Evolutionary conservation across 345 rosid species (phyloP).

Genomic region (Eucalyptus leucophloia): DNA sequence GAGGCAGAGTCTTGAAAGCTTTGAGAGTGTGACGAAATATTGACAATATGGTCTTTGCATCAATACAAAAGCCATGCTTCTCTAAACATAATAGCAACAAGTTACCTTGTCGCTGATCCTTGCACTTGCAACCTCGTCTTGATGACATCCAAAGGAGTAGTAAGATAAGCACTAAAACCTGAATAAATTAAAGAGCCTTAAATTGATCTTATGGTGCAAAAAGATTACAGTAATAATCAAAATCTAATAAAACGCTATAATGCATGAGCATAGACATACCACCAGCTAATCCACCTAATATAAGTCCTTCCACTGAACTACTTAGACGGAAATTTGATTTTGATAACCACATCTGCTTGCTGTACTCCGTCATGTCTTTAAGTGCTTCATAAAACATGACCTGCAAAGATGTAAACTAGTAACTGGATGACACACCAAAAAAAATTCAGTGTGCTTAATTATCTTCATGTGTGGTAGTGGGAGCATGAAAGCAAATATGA

Average conservation of each 20-base stretch:
- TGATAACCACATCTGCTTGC: slow-evolving; percentile 38
- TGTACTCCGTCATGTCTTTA: slow-evolving; percentile 49
- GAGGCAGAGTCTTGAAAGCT: background rate
- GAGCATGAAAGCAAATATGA: background rate
- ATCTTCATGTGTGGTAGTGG: background rate
- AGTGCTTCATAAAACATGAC: slow-evolving; percentile 80
- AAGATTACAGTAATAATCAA: background rate
- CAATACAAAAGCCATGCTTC: background rate
- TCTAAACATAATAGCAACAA: background rate
- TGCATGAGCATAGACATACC: slow-evolving; percentile 36
- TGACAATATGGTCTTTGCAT: background rate
- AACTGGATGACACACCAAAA: background rate
- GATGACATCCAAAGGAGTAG: slow-evolving; percentile 83
- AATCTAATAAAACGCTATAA: background rate
- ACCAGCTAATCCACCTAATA: slow-evolving; percentile 91
- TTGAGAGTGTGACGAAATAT: background rate
- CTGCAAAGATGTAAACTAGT: slow-evolving; percentile 12
- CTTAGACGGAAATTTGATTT: slow-evolving; percentile 23
- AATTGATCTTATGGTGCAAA: background rate
- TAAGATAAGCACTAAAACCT: slow-evolving; percentile 85
- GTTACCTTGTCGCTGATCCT: slow-evolving; percentile 64
- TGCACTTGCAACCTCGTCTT: slow-evolving; percentile 96
- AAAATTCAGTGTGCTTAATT: background rate
- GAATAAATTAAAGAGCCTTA: slow-evolving; percentile 1
- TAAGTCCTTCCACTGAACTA: slow-evolving; percentile 66